Evolutionary conservation across 352 stramenopile genomes (phyloP), one percentile per base, ranked within the genome.

Genomic region (Phytophthora kernoviae): DNA sequence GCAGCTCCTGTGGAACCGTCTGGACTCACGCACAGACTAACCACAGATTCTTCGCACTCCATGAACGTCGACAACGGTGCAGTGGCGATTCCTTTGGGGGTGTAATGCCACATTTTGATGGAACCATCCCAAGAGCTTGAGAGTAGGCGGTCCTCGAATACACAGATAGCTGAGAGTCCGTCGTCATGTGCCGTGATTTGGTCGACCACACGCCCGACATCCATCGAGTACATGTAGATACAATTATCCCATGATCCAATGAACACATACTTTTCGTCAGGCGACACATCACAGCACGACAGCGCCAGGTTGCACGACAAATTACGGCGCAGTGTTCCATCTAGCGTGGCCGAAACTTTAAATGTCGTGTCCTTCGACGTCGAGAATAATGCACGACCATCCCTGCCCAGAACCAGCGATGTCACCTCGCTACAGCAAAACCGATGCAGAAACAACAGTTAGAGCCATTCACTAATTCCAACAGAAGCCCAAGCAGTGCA

Each of bases 211-310:
- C 84, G 84, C 0, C 87, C 87, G 14, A 86, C 80, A 22, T 94
- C 87, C 49, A 94, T 83, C 12, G 84, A 92, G 44, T 93, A 93
- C 86, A 96, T 94, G 70, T 94, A 94, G 34, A 96, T 76, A 42
- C 79, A 87, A 48, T 88, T 88, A 62, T 96, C 87, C 79, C 71
- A 88, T 15, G 84, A 93, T 4, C 85, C 86, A 49, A 96, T 73
- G 32, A 96, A 91, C 17, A 93, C 80, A 43, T 83, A 87, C 54
- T 93, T 93, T 63, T 96, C 87, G 43, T 94, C 86, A 0, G 68
- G 62, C 2, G 86, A 94, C 6, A 94, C 71, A 33, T 88, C 85
- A 50, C 84, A 93, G 41, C 84, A 91, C 10, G 81, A 88, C n/a
- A 93, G 51, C 14, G 83, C 83, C 9, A 92, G 21, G 32, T 90